phyloP scores from a whole-genome alignment of 352 stramenopile genomes.

The Thraustotheca clavata region DNA sequence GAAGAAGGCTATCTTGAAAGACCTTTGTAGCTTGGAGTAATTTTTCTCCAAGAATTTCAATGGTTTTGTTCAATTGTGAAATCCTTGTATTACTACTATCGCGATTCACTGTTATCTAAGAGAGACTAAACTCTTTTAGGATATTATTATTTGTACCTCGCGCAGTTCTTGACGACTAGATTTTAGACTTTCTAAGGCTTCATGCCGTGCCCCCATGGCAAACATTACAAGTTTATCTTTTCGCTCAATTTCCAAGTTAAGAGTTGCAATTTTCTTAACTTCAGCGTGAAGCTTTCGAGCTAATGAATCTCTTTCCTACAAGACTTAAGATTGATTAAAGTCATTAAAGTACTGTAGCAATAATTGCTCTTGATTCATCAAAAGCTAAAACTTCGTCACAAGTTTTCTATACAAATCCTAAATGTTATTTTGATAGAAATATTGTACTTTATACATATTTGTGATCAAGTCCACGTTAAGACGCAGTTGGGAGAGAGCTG shows the following conservation, averaged over 20 bases:
- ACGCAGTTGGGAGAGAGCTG: slow-evolving; percentile 66
- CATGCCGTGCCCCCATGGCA: slow-evolving; percentile 66
- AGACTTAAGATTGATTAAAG: not conserved
- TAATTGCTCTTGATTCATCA: not conserved
- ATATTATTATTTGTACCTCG: not conserved
- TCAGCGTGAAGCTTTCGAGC: slow-evolving; percentile 40
- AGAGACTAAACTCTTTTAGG: not conserved
- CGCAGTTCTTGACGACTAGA: slow-evolving; percentile 32
- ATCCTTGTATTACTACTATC: too few relatives aligned
- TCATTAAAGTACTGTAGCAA: not conserved
- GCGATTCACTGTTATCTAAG: slow-evolving; percentile 1
- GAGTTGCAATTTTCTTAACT: slow-evolving; percentile 66
- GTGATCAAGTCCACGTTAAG: slow-evolving; percentile 78
- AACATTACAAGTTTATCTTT: slow-evolving; percentile 69
- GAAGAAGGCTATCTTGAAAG: not conserved
- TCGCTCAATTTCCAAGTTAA: slow-evolving; percentile 42
- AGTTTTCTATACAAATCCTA: slow-evolving; percentile 6
- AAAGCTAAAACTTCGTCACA: slow-evolving; percentile 12
- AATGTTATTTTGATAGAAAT: not conserved
- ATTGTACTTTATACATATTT: slow-evolving; percentile 71
- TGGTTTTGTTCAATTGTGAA: too few relatives aligned
- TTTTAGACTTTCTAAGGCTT: slow-evolving; percentile 53
- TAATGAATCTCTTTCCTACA: slow-evolving; percentile 44
- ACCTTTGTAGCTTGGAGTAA: not conserved
- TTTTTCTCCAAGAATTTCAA: not conserved